Percentiles rank a stretch among this genome's conserved stretches.
Evolutionary conservation across 345 rosid genomes (phyloP).

Genomic region (Atalantia buxifolia): DNA sequence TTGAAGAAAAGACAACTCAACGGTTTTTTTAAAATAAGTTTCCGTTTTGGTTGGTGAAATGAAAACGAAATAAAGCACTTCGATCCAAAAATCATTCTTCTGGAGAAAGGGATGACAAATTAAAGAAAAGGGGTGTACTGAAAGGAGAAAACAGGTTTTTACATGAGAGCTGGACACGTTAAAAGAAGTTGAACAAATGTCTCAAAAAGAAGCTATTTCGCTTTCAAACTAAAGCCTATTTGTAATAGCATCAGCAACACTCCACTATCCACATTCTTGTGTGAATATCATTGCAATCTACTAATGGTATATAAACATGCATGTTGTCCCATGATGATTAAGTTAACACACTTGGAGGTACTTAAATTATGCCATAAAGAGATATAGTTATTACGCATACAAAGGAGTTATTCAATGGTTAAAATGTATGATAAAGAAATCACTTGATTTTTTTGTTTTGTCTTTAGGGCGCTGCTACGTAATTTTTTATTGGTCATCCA

Average conservation of each 20-base stretch:
- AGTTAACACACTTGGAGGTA: background rate
- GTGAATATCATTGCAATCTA: background rate
- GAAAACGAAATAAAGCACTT: background rate
- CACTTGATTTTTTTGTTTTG: too few species aligned
- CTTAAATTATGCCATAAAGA: background rate
- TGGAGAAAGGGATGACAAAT: background rate
- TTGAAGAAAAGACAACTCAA: background rate
- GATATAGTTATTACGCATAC: background rate
- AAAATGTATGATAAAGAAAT: background rate
- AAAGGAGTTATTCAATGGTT: too few species aligned
- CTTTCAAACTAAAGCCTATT: too few species aligned
- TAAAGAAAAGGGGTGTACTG: background rate
- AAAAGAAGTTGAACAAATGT: conserved; percentile 7
- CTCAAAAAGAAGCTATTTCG: background rate
- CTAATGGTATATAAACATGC: background rate
- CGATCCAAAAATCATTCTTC: background rate
- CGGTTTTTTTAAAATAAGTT: background rate
- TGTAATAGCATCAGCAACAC: background rate
- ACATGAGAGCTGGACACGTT: background rate
- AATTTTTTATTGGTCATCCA: accelerated
- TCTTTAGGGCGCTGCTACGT: too few species aligned
- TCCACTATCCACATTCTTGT: background rate
- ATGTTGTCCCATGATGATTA: background rate
- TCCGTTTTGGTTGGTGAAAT: background rate
- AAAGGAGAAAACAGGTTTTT: too few species aligned